A percentile compares a stretch with the other conserved stretches of the same genome.
These are phyloP conservation scores for Colletotrichum sp. DNA, from an alignment of 2,329 filamentous ascomycete genomes.

Conservation along the genomic window DNA sequence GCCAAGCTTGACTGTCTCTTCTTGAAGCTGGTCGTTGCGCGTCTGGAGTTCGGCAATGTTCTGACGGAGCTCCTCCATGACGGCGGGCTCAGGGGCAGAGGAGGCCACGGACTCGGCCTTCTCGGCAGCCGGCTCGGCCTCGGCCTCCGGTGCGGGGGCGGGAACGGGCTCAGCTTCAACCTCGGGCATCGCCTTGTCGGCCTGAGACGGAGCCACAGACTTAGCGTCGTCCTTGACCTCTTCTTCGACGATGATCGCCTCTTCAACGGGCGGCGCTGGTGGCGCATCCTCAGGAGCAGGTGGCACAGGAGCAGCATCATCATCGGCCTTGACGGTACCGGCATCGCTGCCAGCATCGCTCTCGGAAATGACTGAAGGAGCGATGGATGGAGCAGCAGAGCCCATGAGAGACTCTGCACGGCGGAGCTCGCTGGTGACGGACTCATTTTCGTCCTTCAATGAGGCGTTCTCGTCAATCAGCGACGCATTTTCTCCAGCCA, in stretches of 20 bases:
- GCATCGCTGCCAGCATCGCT: slow-evolving; percentile 16
- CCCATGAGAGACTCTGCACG: slow-evolving; percentile 17
- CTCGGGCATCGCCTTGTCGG: background rate
- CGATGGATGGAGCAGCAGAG: background rate
- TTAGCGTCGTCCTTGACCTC: slow-evolving; percentile 1
- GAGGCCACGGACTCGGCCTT: background rate
- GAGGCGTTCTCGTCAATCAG: background rate
- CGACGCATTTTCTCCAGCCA: slow-evolving; percentile 1
- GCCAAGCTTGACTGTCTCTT: slow-evolving; percentile 4
- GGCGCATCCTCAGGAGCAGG: background rate
- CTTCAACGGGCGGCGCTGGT: background rate
- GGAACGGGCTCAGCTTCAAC: background rate
- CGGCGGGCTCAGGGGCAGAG: background rate
- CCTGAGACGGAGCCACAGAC: background rate
- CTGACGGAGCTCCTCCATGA: slow-evolving; percentile 17
- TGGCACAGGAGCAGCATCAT: background rate
- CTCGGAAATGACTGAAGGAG: background rate
- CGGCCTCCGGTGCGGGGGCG: background rate
- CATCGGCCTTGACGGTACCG: slow-evolving; percentile 12
- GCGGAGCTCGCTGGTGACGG: slow-evolving; percentile 15
- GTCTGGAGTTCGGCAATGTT: slow-evolving; percentile 20
- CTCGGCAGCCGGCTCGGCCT: background rate
- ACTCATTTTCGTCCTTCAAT: slow-evolving; percentile 19
- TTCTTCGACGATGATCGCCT: background rate
- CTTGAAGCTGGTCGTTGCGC: slow-evolving; percentile 20